These are phyloP conservation scores for Podospora pseudopauciseta DNA, from an alignment of 495 filamentous ascomycete genomes.

Conservation along the genomic window DNA sequence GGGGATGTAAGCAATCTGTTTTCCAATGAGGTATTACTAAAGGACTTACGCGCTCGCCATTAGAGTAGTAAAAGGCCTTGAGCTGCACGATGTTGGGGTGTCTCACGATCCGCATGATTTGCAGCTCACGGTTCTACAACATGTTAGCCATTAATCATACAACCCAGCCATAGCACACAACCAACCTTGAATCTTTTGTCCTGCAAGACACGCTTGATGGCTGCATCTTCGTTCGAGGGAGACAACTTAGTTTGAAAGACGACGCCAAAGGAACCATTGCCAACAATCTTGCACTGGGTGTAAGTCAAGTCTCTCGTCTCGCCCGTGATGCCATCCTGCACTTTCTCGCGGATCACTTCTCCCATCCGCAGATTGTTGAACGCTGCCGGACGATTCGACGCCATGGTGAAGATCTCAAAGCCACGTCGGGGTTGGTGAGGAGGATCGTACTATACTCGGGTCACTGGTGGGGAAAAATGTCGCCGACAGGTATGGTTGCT, in stretches of 20 bases:
- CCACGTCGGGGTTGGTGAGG: conserved; percentile 34
- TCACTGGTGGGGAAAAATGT: not conserved
- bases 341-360: conserved; percentile 97
- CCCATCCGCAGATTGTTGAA: conserved; percentile 54
- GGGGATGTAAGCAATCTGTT: conserved; percentile 18
- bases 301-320: conserved; percentile 96
- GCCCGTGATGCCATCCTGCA: conserved; percentile 95
- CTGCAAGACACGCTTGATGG: conserved; percentile 96
- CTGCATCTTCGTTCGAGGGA: conserved; percentile 93
- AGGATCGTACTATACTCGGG: not conserved
- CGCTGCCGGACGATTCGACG: conserved; percentile 50
- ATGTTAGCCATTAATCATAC: conserved; percentile 34
- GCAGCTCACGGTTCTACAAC: conserved; percentile 88
- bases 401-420: conserved; percentile 37
- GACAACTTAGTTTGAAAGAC: conserved; percentile 99
- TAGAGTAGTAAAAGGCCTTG: conserved; percentile 99
- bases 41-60: conserved; percentile 83
- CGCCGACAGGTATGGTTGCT: not conserved
- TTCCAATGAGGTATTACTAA: not conserved
- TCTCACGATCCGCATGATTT: conserved; percentile 98
- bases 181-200: conserved; percentile 98
- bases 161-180: conserved; percentile 2
- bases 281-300: conserved; percentile 99
- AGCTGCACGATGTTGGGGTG: conserved; percentile 98
- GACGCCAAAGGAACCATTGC: conserved; percentile 97